Evolutionary conservation across 257 asterid genomes (phyloP), one percentile per base, ranked within the genome.

Genomic region (Solanum gracilifrons): DNA sequence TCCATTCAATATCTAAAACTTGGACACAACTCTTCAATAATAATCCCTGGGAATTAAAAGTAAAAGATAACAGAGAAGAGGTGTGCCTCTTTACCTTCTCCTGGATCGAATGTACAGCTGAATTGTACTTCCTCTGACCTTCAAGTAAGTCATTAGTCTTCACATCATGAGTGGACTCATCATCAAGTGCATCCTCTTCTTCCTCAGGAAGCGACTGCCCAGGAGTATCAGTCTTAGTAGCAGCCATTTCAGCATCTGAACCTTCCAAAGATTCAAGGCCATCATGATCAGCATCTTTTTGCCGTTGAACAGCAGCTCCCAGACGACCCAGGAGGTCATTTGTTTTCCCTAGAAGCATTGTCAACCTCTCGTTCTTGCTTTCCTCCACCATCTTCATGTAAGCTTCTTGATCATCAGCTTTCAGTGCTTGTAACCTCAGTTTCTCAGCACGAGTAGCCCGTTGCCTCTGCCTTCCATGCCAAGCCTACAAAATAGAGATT

Each of bases 271-370:
- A 93, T 88, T 93, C 98, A 58, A 93, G 89, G 87, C 95, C 93
- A 85, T 91, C 97, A 92, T 93, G 92, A 12, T 94, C 97, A 71
- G 99, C 98, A 92, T 97, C 98, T 91, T 96, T 97, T 87, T 97
- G 95, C 87, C 98, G 99, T 90, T 97, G 99, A 90, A 97, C 99
- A 89, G 99, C 99, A 90, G 99, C 99, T 90, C 99, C 99, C 87
- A 97, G 82, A 72, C 98, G 95, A 90, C 92, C 98, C 46, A 97
- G 91, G 23, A 97, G 98, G 55, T 97, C 99, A 73, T 97, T 96
- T 35, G 99, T 97, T 92, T 97, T 97, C 84, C 97, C 98, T 21
- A 97, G 95, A 92, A 97, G 99, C 99, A 94, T 95, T 23, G 98
- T 97, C 92, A 97, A 89, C 86, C 99, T 92, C 86, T 96, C 99